Evolutionary conservation across 2,329 filamentous ascomycete genomes (phyloP).

Genomic region (Penicillium sp.): DNA sequence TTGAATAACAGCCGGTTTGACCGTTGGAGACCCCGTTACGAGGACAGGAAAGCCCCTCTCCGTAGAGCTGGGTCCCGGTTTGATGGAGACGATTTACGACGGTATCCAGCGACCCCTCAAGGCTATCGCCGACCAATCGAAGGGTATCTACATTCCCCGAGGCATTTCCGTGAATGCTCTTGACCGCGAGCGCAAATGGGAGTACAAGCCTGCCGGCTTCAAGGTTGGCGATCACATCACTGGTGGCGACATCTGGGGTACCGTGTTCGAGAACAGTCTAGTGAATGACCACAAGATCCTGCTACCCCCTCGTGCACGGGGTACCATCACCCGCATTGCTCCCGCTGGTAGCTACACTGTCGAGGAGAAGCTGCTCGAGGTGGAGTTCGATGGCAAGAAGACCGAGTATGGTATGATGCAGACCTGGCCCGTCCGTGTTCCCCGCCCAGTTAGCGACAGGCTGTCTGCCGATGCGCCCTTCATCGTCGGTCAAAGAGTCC

Average conservation of each 20-base stretch:
- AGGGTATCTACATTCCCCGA: conserved; percentile 96
- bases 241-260: conserved; percentile 93
- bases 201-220: conserved; percentile 76
- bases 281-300: conserved; percentile 91
- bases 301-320: conserved; percentile 81
- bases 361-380: conserved; percentile 85
- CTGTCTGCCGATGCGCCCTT: conserved; percentile 84
- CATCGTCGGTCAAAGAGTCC: conserved; percentile 91
- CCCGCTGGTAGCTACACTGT: conserved; percentile 91
- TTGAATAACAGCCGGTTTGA: conserved; percentile 68
- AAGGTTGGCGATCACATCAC: conserved; percentile 98
- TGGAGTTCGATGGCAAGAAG: conserved; percentile 97
- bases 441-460: conserved; percentile 88
- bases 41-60: conserved; percentile 94
- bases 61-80: conserved; percentile 91
- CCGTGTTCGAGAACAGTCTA: conserved; percentile 93
- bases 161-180: conserved; percentile 84
- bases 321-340: conserved; percentile 87
- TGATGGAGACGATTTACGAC: conserved; percentile 99
- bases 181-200: conserved; percentile 91
- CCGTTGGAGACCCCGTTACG: conserved; percentile 85
- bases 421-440: conserved; percentile 94
- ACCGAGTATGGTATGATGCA: conserved; percentile 98
- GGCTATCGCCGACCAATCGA: conserved; percentile 70
- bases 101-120: conserved; percentile 94